These are phyloP conservation scores for Aspergillus bertholletiae DNA, from an alignment of 495 filamentous ascomycete genomes.

Conservation along the genomic window DNA sequence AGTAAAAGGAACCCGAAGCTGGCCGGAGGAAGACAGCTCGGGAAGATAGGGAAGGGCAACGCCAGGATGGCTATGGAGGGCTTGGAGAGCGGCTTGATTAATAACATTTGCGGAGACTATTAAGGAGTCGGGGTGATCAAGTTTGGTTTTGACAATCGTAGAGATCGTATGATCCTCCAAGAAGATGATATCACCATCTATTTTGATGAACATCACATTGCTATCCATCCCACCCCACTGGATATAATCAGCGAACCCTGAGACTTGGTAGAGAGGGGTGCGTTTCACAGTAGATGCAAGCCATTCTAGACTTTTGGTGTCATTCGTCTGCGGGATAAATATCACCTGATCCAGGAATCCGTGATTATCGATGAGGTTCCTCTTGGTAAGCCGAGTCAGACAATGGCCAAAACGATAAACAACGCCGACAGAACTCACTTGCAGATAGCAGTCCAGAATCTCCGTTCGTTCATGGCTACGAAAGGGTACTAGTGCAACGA, in stretches of 20 bases:
- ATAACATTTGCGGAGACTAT: conserved; percentile 53
- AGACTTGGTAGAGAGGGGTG: conserved; percentile 26
- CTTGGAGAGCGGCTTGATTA: conserved; percentile 36
- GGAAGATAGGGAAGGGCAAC: conserved; percentile 36
- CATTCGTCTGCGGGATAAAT: conserved; percentile 49
- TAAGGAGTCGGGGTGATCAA: conserved; percentile 42
- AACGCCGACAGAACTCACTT: conserved; percentile 15
- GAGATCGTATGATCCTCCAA: conserved; percentile 52
- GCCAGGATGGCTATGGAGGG: conserved; percentile 32
- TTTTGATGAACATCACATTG: conserved; percentile 47
- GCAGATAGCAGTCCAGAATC: conserved; percentile 53
- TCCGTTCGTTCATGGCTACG: conserved; percentile 40
- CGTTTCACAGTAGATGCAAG: conserved; percentile 28
- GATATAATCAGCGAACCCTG: conserved; percentile 13
- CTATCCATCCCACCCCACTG: conserved; percentile 20
- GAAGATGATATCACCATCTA: conserved; percentile 54
- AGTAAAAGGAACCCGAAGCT: background rate
- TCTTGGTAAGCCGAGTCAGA: conserved; percentile 14
- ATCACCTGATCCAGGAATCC: conserved; percentile 52
- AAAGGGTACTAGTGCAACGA: conserved; percentile 51
- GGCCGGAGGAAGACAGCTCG: conserved; percentile 19
- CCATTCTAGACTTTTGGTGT: conserved; percentile 43
- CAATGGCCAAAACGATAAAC: background rate
- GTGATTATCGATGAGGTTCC: conserved; percentile 48
- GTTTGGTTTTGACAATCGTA: conserved; percentile 48